Evolutionary conservation across 1,139 yeast species (phyloP).

Genomic region (Lodderomyces margitis): DNA sequence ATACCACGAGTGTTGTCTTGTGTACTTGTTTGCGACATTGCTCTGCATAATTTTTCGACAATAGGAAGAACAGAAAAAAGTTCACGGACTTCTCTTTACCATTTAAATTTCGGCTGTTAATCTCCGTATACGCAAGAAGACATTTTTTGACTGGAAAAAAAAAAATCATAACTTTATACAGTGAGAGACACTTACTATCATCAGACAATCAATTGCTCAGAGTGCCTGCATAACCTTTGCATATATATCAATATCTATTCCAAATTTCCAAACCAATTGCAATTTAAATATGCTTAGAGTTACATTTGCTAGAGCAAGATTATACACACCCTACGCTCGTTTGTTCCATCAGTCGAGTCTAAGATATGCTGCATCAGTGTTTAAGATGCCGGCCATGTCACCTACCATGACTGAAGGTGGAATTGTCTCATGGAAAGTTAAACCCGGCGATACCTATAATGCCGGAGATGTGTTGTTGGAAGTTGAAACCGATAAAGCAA

Average conservation of each 20-base stretch:
- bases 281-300: constrained; percentile 14
- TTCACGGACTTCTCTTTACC: constrained; percentile 5
- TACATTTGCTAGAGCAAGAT: constrained; percentile 6
- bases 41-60: background rate
- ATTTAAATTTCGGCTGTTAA: constrained; percentile 6
- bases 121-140: too few species aligned
- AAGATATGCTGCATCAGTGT: constrained; percentile 52
- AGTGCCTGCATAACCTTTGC: background rate
- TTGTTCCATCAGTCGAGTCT: constrained; percentile 20
- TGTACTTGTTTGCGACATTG: background rate
- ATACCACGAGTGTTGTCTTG: background rate
- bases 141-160: too few species aligned
- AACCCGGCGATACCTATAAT: constrained; percentile 72
- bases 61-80: too few species aligned
- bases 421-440: constrained; percentile 88
- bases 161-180: background rate
- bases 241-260: constrained; percentile 4
- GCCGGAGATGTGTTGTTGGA: constrained; percentile 89
- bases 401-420: constrained; percentile 99
- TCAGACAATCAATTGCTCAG: background rate
- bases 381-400: constrained; percentile 97
- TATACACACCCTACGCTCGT: constrained; percentile 10
- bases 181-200: background rate
- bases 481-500: constrained; percentile 92
- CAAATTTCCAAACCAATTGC: background rate